These are phyloP conservation scores for Cicer bijugum DNA, from an alignment of 306 rosid species.

Conservation along the genomic window DNA sequence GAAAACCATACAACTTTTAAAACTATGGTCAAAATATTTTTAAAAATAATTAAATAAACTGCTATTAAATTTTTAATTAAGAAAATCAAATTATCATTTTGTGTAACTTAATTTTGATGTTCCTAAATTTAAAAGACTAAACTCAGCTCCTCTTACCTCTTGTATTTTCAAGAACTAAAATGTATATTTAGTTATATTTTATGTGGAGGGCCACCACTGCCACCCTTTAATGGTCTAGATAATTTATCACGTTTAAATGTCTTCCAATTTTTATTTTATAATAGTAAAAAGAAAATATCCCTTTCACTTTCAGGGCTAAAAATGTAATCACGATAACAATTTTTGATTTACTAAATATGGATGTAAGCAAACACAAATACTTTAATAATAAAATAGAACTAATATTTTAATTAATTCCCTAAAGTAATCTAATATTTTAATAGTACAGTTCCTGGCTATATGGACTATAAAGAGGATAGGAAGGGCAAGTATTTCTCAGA, in stretches of 20 bases:
- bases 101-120: too few species aligned
- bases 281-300: background rate
- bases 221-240: background rate
- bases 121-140: too few species aligned
- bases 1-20: too few species aligned
- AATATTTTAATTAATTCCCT: background rate
- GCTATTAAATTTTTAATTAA: too few species aligned
- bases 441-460: background rate
- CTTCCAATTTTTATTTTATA: background rate
- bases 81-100: too few species aligned
- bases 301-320: background rate
- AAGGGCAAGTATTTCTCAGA: background rate
- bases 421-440: background rate
- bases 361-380: background rate
- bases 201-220: background rate
- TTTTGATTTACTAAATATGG: background rate
- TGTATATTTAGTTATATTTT: background rate
- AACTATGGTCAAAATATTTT: too few species aligned
- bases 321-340: background rate
- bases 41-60: too few species aligned
- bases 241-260: constrained; percentile 13
- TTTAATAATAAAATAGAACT: background rate
- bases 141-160: too few species aligned
- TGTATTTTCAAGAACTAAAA: too few species aligned
- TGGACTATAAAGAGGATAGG: constrained; percentile 8